A percentile compares a stretch with the other conserved stretches of the same genome.
phyloP scores from a whole-genome alignment of 768 basidiomycete genomes.

The Suillus decipiens region DNA sequence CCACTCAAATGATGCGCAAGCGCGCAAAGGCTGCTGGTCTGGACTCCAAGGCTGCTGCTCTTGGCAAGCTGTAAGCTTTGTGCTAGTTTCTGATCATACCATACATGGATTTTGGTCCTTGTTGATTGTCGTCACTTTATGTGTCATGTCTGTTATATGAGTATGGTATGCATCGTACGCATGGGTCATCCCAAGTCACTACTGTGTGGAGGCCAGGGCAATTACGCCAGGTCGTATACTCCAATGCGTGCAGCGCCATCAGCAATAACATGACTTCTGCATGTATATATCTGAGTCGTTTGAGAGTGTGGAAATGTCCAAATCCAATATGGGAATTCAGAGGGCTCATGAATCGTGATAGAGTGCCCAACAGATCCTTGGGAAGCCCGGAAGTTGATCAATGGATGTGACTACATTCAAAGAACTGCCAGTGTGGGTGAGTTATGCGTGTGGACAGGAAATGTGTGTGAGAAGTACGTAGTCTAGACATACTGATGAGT shows the following conservation, averaged over 20 bases:
- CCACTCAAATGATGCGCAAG: constrained; percentile 89
- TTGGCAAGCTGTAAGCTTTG: constrained; percentile 61
- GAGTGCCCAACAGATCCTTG: too few relatives aligned
- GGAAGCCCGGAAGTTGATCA: background rate
- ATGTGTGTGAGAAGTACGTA: background rate
- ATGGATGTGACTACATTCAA: background rate
- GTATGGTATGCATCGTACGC: constrained; percentile 3
- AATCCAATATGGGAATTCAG: background rate
- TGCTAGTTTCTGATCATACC: background rate
- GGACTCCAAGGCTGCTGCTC: constrained; percentile 51
- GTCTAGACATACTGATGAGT: constrained; percentile 1
- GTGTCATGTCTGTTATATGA: constrained; percentile 7
- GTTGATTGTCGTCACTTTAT: background rate
- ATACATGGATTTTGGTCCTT: background rate
- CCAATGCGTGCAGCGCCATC: background rate
- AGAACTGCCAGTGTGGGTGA: too few relatives aligned
- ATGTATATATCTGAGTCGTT: background rate
- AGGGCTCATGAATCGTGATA: too few relatives aligned
- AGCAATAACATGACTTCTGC: background rate
- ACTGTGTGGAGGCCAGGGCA: background rate
- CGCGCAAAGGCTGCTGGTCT: constrained; percentile 90
- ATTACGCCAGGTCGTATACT: background rate
- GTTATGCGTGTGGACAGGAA: background rate
- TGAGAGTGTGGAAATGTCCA: background rate
- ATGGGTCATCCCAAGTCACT: constrained; percentile 1